Percentiles rank a stretch among this genome's conserved stretches.
These are phyloP conservation scores for Huiozyma naganishii DNA, from an alignment of 805 yeast genomes.

Conservation along the genomic window DNA sequence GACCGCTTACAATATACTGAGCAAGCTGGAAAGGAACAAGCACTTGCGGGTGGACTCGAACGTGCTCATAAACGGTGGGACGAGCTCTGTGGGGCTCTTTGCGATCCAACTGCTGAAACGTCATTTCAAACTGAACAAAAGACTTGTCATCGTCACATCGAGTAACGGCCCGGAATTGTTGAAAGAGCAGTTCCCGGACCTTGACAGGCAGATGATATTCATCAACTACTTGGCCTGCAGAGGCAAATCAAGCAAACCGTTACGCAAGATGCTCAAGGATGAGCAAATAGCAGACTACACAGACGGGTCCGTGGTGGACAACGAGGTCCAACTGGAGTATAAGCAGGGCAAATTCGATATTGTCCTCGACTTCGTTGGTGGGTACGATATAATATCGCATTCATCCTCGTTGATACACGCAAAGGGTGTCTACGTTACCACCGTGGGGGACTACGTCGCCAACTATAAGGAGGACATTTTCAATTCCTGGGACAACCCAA, in stretches of 20 bases:
- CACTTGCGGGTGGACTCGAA: slow-evolving; percentile 32
- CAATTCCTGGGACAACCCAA: slow-evolving; percentile 29
- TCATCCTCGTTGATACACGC: slow-evolving; percentile 34
- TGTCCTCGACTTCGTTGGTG: slow-evolving; percentile 64
- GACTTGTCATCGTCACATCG: slow-evolving; percentile 49
- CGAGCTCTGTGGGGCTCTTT: slow-evolving; percentile 60
- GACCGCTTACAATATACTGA: slow-evolving; percentile 45
- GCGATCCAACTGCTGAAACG: slow-evolving; percentile 49
- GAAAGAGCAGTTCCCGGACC: slow-evolving; percentile 27
- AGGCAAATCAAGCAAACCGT: slow-evolving; percentile 25
- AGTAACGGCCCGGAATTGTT: slow-evolving; percentile 39
- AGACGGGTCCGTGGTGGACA: slow-evolving; percentile 21
- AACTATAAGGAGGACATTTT: slow-evolving; percentile 31
- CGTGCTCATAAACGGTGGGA: slow-evolving; percentile 68
- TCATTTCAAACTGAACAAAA: slow-evolving; percentile 34
- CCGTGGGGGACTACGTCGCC: slow-evolving; percentile 50
- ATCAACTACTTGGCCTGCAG: slow-evolving; percentile 25
- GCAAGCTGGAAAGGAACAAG: slow-evolving; percentile 16
- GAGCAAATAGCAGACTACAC: slow-evolving; percentile 18
- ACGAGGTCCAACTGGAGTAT: slow-evolving; percentile 18
- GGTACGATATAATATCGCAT: slow-evolving; percentile 39
- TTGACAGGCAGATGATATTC: slow-evolving; percentile 31
- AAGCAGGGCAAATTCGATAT: slow-evolving; percentile 46
- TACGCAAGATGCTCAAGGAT: slow-evolving; percentile 23
- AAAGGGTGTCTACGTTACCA: slow-evolving; percentile 45